Conservation (phyloP, 2,329 filamentous ascomycete genomes). For the Fusarium graminum region DNA sequence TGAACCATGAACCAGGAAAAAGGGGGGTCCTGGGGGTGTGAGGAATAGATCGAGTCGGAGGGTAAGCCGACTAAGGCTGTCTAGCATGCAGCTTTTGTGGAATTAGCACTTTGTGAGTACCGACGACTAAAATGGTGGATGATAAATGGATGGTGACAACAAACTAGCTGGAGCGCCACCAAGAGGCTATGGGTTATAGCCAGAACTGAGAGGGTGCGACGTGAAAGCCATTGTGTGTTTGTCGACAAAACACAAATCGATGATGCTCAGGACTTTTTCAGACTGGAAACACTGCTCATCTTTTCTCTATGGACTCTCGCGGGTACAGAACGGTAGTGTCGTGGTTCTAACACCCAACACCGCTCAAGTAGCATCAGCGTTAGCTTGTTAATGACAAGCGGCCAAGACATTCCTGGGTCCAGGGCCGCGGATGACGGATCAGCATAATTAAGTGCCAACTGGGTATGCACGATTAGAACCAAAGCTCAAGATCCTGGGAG, state of each 20-base stretch:
- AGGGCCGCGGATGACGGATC: conserved; percentile 16
- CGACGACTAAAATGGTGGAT: conserved; percentile 47
- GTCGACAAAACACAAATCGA: conserved; percentile 41
- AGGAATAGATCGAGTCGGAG: conserved; percentile 40
- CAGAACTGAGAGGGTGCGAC: conserved; percentile 39
- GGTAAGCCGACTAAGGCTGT: conserved; percentile 38
- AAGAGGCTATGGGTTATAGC: conserved; percentile 40
- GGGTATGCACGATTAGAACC: conserved; percentile 31
- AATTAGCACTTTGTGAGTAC: conserved; percentile 40
- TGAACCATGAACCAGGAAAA: conserved; percentile 43
- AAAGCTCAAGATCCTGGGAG: conserved; percentile 16
- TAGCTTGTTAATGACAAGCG: conserved; percentile 28
- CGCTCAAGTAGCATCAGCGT: conserved; percentile 18
- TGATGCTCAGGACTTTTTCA: conserved; percentile 22
- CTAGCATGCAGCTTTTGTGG: conserved; percentile 41
- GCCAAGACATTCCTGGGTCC: conserved; percentile 37
- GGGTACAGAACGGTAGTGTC: conserved; percentile 10
- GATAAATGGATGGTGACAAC: conserved; percentile 44
- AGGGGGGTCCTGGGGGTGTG: conserved; percentile 42
- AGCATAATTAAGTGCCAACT: conserved; percentile 18
- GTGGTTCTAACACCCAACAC: conserved; percentile 16
- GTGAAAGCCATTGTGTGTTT: conserved; percentile 33
- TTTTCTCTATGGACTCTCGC: conserved; percentile 21
- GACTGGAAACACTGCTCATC: conserved; percentile 12
- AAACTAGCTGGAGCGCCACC: conserved; percentile 45